Evolutionary conservation across 2,329 filamentous ascomycete species (phyloP).

Genomic region (Venturia aucupariae): DNA sequence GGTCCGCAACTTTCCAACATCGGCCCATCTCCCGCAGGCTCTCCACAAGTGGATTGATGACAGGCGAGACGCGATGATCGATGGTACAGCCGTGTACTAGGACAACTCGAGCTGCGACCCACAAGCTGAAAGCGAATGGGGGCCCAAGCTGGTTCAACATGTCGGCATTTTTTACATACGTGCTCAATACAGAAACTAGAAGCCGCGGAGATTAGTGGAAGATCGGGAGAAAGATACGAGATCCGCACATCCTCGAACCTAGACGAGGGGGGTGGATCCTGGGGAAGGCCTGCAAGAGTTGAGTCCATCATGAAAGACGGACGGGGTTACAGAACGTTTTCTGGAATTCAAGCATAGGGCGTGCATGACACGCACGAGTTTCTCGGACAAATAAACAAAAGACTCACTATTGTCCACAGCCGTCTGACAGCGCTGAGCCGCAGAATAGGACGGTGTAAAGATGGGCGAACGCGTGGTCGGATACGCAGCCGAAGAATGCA

Average conservation of each 20-base stretch:
- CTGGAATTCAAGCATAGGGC: neutral
- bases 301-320: neutral
- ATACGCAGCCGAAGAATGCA: constrained; percentile 88
- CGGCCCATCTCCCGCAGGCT: constrained; percentile 70
- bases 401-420: constrained; percentile 29
- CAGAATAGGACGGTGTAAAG: constrained; percentile 81
- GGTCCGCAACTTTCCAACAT: constrained; percentile 76
- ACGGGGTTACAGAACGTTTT: neutral
- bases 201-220: neutral
- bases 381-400: neutral
- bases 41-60: constrained; percentile 74
- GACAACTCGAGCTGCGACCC: constrained; percentile 80
- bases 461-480: constrained; percentile 81
- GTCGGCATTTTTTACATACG: constrained; percentile 62
- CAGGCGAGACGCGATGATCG: constrained; percentile 66
- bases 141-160: constrained; percentile 71
- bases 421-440: constrained; percentile 27
- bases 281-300: neutral
- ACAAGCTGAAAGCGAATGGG: constrained; percentile 84
- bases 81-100: constrained; percentile 86
- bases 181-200: constrained; percentile 57
- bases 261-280: neutral
- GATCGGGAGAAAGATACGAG: neutral
- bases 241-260: neutral
- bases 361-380: neutral